Conservation (phyloP, 2,329 filamentous ascomycete species). For the Monosporascus cannonballus region DNA sequence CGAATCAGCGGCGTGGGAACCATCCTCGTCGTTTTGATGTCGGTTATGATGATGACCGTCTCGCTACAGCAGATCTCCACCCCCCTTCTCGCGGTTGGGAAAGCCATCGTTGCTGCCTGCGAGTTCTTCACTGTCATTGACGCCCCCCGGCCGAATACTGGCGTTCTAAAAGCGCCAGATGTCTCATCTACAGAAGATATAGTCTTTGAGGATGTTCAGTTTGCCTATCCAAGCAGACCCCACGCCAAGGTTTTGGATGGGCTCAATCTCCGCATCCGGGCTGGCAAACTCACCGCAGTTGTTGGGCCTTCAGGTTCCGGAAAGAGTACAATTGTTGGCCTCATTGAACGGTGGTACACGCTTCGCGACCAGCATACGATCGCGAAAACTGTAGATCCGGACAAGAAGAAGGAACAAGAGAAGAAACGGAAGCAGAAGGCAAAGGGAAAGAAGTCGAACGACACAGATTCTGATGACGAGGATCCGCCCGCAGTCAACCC, state of each 20-base stretch:
- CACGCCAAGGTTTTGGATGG: conserved; percentile 58
- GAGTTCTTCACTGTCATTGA: conserved; percentile 53
- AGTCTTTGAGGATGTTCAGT: conserved; percentile 58
- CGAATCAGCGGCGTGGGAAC: conserved; percentile 43
- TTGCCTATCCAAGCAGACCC: conserved; percentile 64
- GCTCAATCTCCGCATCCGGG: conserved; percentile 51
- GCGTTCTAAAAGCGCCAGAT: conserved; percentile 40
- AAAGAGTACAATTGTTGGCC: conserved; percentile 67
- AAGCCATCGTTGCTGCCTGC: conserved; percentile 51
- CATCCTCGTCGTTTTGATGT: conserved; percentile 52
- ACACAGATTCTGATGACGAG: conserved; percentile 23
- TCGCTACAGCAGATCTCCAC: conserved; percentile 52
- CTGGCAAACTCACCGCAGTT: conserved; percentile 65
- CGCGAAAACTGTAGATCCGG: conserved; percentile 41
- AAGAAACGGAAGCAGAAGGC: conserved; percentile 30
- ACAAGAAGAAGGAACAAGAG: conserved; percentile 36
- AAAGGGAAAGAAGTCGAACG: conserved; percentile 19
- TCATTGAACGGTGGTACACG: conserved; percentile 69
- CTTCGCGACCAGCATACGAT: conserved; percentile 48
- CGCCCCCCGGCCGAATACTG: conserved; percentile 34
- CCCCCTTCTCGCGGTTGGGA: conserved; percentile 51
- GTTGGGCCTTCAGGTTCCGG: conserved; percentile 68
- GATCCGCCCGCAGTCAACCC: conserved; percentile 9
- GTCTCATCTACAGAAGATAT: conserved; percentile 48
- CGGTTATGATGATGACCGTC: conserved; percentile 52